A percentile compares a stretch with the other conserved stretches of the same genome.
phyloP scores from a whole-genome alignment of 2,329 filamentous ascomycete genomes.

The Drechslerella coelobrocha region DNA sequence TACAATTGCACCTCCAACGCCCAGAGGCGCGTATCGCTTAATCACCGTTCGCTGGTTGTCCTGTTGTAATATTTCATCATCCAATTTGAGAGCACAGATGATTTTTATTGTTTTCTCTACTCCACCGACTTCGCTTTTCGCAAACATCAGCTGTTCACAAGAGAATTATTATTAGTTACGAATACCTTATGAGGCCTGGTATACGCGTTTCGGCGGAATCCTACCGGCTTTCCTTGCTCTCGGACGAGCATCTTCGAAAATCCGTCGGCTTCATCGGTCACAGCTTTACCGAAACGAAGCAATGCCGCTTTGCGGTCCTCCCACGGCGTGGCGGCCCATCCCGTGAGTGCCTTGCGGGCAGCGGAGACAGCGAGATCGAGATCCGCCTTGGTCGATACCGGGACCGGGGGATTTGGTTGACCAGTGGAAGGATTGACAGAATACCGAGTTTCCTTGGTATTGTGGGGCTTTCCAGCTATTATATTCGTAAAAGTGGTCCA shows the following conservation, averaged over 20 bases:
- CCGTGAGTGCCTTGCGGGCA: conserved; percentile 61
- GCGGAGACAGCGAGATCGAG: conserved; percentile 63
- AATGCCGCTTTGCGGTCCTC: conserved; percentile 60
- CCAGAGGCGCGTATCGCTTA: conserved; percentile 62
- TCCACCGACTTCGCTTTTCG: conserved; percentile 1
- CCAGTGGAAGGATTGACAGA: conserved; percentile 64
- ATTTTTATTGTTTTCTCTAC: background rate
- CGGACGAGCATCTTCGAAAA: conserved; percentile 61
- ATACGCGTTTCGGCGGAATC: conserved; percentile 3
- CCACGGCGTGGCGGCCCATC: conserved; percentile 61
- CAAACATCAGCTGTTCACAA: conserved; percentile 17
- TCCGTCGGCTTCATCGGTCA: conserved; percentile 60
- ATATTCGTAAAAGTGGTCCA: conserved; percentile 64
- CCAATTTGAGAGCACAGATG: conserved; percentile 58
- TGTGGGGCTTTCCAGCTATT: conserved; percentile 62
- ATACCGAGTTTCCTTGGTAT: conserved; percentile 61
- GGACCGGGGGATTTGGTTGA: conserved; percentile 63
- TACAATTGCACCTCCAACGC: conserved; percentile 65
- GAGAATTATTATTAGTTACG: background rate
- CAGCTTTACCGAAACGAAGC: conserved; percentile 59
- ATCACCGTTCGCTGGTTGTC: conserved; percentile 60
- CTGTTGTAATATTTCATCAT: conserved; percentile 62
- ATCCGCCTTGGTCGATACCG: conserved; percentile 62
- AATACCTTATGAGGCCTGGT: background rate
- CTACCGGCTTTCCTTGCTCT: conserved; percentile 65